phyloP scores from a whole-genome alignment of 2,329 filamentous ascomycete species.

The Sodiomyces alkalinus region DNA sequence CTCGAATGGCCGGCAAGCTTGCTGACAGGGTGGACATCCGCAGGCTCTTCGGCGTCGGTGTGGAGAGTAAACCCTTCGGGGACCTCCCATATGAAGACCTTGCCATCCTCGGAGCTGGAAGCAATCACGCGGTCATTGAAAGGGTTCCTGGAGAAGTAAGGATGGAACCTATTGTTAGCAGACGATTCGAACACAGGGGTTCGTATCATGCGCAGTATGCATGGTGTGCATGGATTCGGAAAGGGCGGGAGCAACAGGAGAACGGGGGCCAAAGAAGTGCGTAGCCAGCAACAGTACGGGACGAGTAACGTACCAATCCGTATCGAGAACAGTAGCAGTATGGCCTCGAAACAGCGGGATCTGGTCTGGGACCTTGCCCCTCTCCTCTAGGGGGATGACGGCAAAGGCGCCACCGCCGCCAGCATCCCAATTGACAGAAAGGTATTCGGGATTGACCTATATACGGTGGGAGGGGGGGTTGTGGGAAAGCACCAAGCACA shows the following conservation, averaged over 20 bases:
- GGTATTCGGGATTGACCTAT: conserved; percentile 86
- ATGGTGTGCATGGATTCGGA: conserved; percentile 3
- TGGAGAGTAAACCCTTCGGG: conserved; percentile 75
- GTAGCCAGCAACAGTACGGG: too few relatives aligned
- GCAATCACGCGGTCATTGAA: conserved; percentile 91
- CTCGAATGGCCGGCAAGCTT: conserved; percentile 79
- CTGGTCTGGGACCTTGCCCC: conserved; percentile 78
- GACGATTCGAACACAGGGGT: conserved; percentile 1
- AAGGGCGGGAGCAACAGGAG: conserved; percentile 10
- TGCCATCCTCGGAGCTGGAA: conserved; percentile 91
- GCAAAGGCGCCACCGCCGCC: conserved; percentile 94
- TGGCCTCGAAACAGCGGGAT: conserved; percentile 93
- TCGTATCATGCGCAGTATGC: neutral
- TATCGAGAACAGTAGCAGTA: conserved; percentile 89
- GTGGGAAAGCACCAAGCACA: neutral
- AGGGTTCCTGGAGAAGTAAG: conserved; percentile 67
- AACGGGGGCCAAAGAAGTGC: too few relatives aligned
- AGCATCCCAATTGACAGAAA: conserved; percentile 97
- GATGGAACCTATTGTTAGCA: conserved; percentile 12
- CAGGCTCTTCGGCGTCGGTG: conserved; percentile 69
- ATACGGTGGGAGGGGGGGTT: neutral
- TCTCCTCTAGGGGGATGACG: conserved; percentile 81
- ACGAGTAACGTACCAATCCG: conserved; percentile 81
- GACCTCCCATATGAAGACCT: conserved; percentile 94
- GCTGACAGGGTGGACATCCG: conserved; percentile 65